A percentile compares a stretch with the other conserved stretches of the same genome.
These are phyloP conservation scores for Phtheirospermum japonicum DNA, from an alignment of 257 asterid genomes.

Conservation along the genomic window DNA sequence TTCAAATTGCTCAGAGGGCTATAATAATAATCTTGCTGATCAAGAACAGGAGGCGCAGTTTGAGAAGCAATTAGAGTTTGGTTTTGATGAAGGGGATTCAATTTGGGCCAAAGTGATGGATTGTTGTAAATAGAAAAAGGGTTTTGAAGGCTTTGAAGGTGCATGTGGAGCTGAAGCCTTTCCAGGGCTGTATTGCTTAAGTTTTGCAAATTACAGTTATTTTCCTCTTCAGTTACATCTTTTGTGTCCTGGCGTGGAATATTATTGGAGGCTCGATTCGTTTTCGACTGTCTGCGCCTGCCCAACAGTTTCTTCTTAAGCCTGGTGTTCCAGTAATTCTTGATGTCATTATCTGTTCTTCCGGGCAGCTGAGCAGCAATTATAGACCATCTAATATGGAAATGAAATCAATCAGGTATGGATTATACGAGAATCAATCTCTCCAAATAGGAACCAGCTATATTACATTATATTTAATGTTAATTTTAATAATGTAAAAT, in stretches of 20 bases:
- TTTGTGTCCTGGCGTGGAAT: neutral
- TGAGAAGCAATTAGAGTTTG: conserved; percentile 54
- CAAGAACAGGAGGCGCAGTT: too few relatives aligned
- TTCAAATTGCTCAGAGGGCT: conserved; percentile 27
- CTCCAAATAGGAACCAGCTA: too few relatives aligned
- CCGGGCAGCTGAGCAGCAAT: conserved; percentile 97
- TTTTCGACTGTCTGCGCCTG: conserved; percentile 53
- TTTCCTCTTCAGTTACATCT: neutral
- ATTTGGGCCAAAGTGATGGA: neutral
- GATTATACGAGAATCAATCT: too few relatives aligned
- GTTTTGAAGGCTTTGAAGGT: conserved; percentile 4
- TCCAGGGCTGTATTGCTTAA: neutral
- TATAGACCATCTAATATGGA: conserved; percentile 72
- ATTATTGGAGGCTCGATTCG: conserved; percentile 29
- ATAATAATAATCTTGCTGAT: conserved; percentile 23
- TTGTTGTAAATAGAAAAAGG: neutral
- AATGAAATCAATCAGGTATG: too few relatives aligned
- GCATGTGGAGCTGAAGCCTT: conserved; percentile 13
- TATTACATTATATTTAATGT: too few relatives aligned
- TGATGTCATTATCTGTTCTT: conserved; percentile 91
- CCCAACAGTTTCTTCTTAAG: conserved; percentile 83
- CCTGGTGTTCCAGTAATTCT: conserved; percentile 90
- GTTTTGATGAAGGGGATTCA: conserved; percentile 42
- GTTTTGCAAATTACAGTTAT: neutral
- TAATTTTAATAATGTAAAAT: too few relatives aligned